Evolutionary conservation across 2,329 filamentous ascomycete species (phyloP).

Genomic region (Penicillium sp.): DNA sequence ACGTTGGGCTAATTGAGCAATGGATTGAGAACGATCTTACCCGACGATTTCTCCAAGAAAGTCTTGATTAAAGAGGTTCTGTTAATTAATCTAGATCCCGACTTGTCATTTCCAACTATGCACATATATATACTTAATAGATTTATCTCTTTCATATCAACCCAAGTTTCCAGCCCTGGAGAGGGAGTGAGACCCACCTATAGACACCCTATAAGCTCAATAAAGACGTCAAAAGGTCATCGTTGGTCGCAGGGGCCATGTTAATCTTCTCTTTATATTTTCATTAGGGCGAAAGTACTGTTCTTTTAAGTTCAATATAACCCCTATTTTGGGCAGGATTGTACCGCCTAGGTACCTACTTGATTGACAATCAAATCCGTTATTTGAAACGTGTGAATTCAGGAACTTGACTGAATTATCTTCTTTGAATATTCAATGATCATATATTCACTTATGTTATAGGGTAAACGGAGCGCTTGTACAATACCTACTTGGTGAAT

Average conservation of each 20-base stretch:
- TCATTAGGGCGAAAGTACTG: conserved; percentile 48
- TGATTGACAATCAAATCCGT: background rate
- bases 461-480: background rate
- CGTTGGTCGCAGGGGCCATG: conserved; percentile 63
- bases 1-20: conserved; percentile 62
- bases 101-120: background rate
- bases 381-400: background rate
- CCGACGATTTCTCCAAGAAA: conserved; percentile 14
- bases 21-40: conserved; percentile 56
- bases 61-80: conserved; percentile 10
- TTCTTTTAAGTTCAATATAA: background rate
- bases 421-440: background rate
- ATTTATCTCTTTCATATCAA: too few relatives aligned
- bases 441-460: background rate
- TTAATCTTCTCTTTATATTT: conserved; percentile 76
- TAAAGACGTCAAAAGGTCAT: too few relatives aligned
- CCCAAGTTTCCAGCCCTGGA: too few relatives aligned
- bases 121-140: too few relatives aligned
- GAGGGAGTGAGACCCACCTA: too few relatives aligned
- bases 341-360: background rate
- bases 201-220: too few relatives aligned
- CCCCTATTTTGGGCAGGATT: background rate
- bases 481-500: background rate
- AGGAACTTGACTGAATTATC: background rate
- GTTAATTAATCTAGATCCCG: background rate